Conservation (phyloP, 139 green algal species). For the Tetradesmus lagerheimii region DNA sequence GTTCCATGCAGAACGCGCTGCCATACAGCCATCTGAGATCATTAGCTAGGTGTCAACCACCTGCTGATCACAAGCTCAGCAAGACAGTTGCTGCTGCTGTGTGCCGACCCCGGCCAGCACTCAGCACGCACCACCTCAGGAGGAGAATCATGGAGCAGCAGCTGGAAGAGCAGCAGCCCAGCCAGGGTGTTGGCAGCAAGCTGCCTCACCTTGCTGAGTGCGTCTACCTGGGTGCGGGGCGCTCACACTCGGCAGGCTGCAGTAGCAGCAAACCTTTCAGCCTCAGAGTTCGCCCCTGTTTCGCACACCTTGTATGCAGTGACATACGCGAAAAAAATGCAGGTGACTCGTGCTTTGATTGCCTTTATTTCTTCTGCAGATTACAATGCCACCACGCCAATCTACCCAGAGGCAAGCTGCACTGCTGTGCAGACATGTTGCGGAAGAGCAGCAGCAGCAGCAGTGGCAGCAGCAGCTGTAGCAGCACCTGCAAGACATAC, state of each 20-base stretch:
- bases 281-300: background rate
- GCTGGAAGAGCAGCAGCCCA: background rate
- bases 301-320: no score
- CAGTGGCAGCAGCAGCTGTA: background rate
- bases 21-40: background rate
- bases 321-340: no score
- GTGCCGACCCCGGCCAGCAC: background rate
- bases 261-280: background rate
- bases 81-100: background rate
- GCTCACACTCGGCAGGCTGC: background rate
- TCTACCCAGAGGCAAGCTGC: constrained; percentile 68
- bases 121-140: background rate
- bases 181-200: background rate
- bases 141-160: background rate
- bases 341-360: background rate
- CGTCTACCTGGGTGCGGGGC: constrained; percentile 5
- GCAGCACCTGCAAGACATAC: background rate
- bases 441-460: background rate
- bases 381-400: constrained; percentile 68
- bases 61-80: background rate
- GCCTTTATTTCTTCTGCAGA: background rate
- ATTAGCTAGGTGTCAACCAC: background rate
- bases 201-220: constrained; percentile 36
- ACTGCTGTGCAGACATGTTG: no score
- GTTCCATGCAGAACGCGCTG: background rate